Evolutionary conservation across 192 early-diverging fungal genomes (phyloP), one percentile per base, ranked within the genome.

Genomic region (Radiomyces spectabilis): DNA sequence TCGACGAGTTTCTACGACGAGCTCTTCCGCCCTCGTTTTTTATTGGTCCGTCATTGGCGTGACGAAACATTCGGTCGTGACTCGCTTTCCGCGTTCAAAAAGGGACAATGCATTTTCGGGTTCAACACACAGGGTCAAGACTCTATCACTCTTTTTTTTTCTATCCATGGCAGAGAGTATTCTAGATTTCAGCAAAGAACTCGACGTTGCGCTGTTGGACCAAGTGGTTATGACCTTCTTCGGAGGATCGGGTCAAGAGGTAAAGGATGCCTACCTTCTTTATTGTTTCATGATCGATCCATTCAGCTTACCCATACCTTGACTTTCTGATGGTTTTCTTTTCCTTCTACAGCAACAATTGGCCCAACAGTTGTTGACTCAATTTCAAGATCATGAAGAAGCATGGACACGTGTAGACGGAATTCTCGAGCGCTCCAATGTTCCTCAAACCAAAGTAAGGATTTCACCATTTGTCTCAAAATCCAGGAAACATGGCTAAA

Each of bases 381-480:
- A 94, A 68, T 98, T 99, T 62, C 86, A 93, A 74, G 90, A 94
- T 38, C 84, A 98, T 57, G 92, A 92, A 32, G 91, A 97, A 31
- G 80, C 97, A 22, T 99, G 97, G 97, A 89, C 88, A 57, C 77
- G 85, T 51, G 95, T 92, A 13, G 97, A 99, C 61, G 77, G 74
- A 9, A 96, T 99, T 61, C 75, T 99, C 48, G 91, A 91, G 53
- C 77, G 82, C 32, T 88, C 93, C 13, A 74, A 74, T 61, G 75
- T 81, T 18, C 53, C 84, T 38, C 79, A 90, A 61, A 86, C 93
- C 43, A 98, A 96, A 84, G 94, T 94, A 54, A 32, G n/a, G 16
- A 29, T 5, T 45, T n/a, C 6, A 4, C 5, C 41, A 16, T 19
- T 42, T 9, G 41, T 42, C 32, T 48, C 8, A 13, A 18, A 12